Evolutionary conservation across 1,139 yeast species (phyloP), one percentile per base, ranked within the genome.

Genomic region (Blastobotrys raffinosifermentans): DNA sequence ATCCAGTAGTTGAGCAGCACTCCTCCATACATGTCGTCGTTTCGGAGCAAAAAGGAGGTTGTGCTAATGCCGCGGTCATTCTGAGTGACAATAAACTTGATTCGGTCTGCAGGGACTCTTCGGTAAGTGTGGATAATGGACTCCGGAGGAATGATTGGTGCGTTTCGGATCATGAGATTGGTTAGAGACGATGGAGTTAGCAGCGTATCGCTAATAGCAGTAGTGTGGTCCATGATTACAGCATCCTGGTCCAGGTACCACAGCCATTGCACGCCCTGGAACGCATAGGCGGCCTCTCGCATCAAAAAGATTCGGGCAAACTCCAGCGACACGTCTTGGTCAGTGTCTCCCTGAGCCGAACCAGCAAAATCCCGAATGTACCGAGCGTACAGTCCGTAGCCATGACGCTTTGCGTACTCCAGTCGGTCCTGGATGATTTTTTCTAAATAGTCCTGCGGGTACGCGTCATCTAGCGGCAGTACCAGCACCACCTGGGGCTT

Each of bases 251-350:
- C 95, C 30, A 89, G 60, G 60, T 80, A 87, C 91, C 96, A 84
- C 53, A 87, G 75, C 74, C 89, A 82, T 55, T 84, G 78, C 9
- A 94, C 80, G 30, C 77, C 67, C 2, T 96, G 94, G 65, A 87
- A 89, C 0, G 95, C 91, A 60, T 74, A 76, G 82, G 86, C 79
- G 11, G 96, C 96, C 34, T 89, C 93, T 46, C 93, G 72, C 55
- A 84, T 57, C 33, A 79, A 60, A 44, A 69, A 69, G 29, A 78
- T 55, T 47, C 80, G 73, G 22, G 77, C 71, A 85, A 89, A 82
- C 46, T 54, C 55, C 5, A 49, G 37, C 5, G 51, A 45, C 14
- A 47, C 48, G n/a, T n/a, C n/a, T 11, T 39, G 39, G n/a, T 44
- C 49, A 14, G 51, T 47, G 35, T 48, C 47, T 35, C 41, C 34